Evolutionary conservation across 805 yeast species (phyloP), one percentile per base, ranked within the genome.

Genomic region (Kodamaea kaohsiungensis): DNA sequence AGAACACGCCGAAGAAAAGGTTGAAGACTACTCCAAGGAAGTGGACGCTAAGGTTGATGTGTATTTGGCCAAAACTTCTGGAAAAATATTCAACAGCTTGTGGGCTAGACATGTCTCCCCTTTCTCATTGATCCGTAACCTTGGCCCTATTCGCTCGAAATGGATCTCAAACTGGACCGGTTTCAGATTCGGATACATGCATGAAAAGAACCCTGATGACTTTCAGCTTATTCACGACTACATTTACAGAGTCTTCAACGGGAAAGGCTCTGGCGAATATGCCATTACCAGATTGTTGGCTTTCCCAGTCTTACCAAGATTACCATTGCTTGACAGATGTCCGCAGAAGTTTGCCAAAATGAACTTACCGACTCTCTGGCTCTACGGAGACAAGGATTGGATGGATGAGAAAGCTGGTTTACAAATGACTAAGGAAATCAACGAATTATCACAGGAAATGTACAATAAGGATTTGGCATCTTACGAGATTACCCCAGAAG

Each of bases 341-440:
- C 80, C 80, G 1, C 63, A 66, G 42, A 63, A 58, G 55, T 68
- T 67, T 77, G 59, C 84, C 75, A 13, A 70, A 59, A 47, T 67
- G 76, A 49, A 62, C 55, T 58, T 81, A 13, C 83, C 83, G 2
- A 74, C 83, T 1, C 65, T 84, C 30, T 84, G 88, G 86, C 57
- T 85, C 19, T 86, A 86, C 61, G 91, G 91, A 8, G 89, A 85
- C 55, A 71, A 68, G 39, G 91, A 86, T 65, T 86, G 91, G 91
- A 86, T 86, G 90, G 81, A 82, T 56, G 80, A 76, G 51, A 77
- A 74, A 46, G 88, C 86, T 10, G 91, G 91, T 2, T 64, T 47
- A 37, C 64, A 60, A 33, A 65, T 65, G 64, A 59, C 56, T 8
- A 54, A 60, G 39, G 70, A 66, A 39, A 65, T 66, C 25, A 59